A percentile compares a stretch with the other conserved stretches of the same genome.
Evolutionary conservation across 2,329 filamentous ascomycete species (phyloP).

Genomic region (Claviceps quebecensis): DNA sequence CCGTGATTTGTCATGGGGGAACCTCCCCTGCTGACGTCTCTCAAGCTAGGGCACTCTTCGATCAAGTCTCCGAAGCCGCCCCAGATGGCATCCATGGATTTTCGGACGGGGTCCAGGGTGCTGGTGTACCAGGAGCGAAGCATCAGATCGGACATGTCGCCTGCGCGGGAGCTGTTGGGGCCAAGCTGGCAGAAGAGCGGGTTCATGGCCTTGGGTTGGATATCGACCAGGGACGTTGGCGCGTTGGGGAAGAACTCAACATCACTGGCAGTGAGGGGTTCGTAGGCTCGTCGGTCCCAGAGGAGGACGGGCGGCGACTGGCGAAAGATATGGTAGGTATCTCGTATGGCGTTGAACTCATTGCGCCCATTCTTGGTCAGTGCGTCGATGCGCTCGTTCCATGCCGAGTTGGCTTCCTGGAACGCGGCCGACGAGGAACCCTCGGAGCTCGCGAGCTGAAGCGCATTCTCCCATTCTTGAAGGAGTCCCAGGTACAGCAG

Average conservation of each 20-base stretch:
- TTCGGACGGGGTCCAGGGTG: slow-evolving; percentile 27
- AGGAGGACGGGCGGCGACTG: slow-evolving; percentile 37
- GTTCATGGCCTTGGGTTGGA: slow-evolving; percentile 44
- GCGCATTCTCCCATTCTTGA: slow-evolving; percentile 16
- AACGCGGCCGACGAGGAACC: slow-evolving; percentile 12
- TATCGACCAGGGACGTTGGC: slow-evolving; percentile 46
- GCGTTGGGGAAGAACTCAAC: slow-evolving; percentile 55
- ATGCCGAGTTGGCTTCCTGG: slow-evolving; percentile 17
- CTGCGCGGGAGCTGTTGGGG: slow-evolving; percentile 23
- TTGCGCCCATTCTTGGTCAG: slow-evolving; percentile 19
- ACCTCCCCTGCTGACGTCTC: slow-evolving; percentile 34
- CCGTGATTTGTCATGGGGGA: slow-evolving; percentile 22
- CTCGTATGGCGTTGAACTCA: slow-evolving; percentile 28
- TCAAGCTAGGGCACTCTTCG: slow-evolving; percentile 32
- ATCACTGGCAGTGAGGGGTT: slow-evolving; percentile 46
- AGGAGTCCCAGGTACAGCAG: slow-evolving; percentile 19
- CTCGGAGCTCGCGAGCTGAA: slow-evolving; percentile 9
- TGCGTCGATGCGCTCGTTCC: slow-evolving; percentile 19
- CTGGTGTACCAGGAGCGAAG: slow-evolving; percentile 28
- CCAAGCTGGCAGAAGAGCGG: slow-evolving; percentile 34
- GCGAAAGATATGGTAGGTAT: slow-evolving; percentile 39
- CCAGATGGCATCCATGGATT: slow-evolving; percentile 38
- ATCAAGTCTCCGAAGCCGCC: slow-evolving; percentile 44
- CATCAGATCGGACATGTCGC: slow-evolving; percentile 38
- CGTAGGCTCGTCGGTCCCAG: slow-evolving; percentile 58